These are phyloP conservation scores for Phlebiopsis gigantea DNA, from an alignment of 768 basidiomycete species.

Conservation along the genomic window DNA sequence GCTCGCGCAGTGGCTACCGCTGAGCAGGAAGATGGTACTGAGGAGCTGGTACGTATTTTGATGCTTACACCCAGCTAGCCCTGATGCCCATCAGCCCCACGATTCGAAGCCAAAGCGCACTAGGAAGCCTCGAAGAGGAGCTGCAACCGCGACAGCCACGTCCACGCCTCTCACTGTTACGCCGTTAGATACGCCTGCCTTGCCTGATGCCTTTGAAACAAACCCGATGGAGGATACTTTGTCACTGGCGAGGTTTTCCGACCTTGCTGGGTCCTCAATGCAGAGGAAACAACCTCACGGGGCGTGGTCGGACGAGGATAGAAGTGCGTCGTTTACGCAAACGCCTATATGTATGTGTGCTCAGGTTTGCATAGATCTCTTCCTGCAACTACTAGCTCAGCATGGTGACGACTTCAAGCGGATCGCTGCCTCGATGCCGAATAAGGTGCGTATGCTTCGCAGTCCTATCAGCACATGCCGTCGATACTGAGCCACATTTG, in stretches of 20 bases:
- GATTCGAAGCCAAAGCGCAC: constrained; percentile 30
- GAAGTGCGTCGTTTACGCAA: constrained; percentile 34
- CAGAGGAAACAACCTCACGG: constrained; percentile 29
- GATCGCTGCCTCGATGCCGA: constrained; percentile 64
- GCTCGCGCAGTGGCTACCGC: constrained; percentile 24
- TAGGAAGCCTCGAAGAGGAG: constrained; percentile 24
- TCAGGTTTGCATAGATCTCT: constrained; percentile 33
- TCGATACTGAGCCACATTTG: constrained; percentile 4
- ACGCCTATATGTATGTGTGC: too few species aligned
- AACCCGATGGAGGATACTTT: constrained; percentile 2
- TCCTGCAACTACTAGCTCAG: constrained; percentile 50
- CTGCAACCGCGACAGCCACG: constrained; percentile 9
- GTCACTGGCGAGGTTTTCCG: constrained; percentile 19
- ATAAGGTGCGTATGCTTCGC: constrained; percentile 38
- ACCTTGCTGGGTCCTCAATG: constrained; percentile 19
- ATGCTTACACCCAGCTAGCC: constrained; percentile 18
- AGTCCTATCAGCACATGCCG: neutral
- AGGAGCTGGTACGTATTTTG: constrained; percentile 22
- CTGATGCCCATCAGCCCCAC: too few species aligned
- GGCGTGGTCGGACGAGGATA: constrained; percentile 67
- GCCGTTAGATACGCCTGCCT: constrained; percentile 16
- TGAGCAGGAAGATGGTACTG: constrained; percentile 29
- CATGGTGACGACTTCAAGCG: constrained; percentile 64
- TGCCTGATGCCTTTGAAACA: constrained; percentile 18
- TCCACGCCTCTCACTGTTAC: constrained; percentile 16